Evolutionary conservation across 2,329 filamentous ascomycete species (phyloP).

Genomic region (Didymella pomorum): DNA sequence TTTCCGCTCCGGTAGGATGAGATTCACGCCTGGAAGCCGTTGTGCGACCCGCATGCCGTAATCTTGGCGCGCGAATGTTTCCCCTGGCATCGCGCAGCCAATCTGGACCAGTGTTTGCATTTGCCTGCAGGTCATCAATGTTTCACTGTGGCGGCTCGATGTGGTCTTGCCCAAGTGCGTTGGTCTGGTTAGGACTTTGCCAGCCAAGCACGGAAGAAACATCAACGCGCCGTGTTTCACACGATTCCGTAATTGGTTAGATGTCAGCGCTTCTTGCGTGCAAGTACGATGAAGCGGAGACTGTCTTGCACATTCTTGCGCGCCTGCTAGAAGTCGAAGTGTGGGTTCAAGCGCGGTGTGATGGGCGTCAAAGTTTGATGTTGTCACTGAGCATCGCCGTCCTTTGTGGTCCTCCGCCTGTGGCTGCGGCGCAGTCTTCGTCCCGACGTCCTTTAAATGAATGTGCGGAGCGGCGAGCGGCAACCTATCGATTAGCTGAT

Average conservation of each 20-base stretch:
- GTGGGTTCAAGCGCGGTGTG: conserved; percentile 1
- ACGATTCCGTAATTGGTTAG: conserved; percentile 13
- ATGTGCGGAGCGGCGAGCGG: conserved; percentile 12
- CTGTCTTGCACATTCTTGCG: conserved; percentile 6
- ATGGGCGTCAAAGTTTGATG: conserved; percentile 2
- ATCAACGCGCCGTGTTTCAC: conserved; percentile 22
- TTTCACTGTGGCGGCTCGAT: conserved; percentile 23
- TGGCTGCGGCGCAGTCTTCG: conserved; percentile 12
- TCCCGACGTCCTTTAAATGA: background rate
- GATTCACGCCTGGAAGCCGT: conserved; percentile 32
- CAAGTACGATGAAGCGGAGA: background rate
- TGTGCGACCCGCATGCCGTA: conserved; percentile 35
- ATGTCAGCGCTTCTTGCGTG: conserved; percentile 16
- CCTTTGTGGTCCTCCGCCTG: conserved; percentile 17
- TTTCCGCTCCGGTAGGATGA: conserved; percentile 28
- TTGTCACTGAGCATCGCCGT: conserved; percentile 9
- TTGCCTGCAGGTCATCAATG: conserved; percentile 11
- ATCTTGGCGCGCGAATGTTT: conserved; percentile 24
- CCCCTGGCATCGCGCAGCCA: conserved; percentile 36
- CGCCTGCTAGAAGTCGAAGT: conserved; percentile 1
- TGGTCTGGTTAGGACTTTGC: conserved; percentile 16
- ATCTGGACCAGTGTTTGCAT: conserved; percentile 25
- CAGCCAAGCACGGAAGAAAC: conserved; percentile 22
- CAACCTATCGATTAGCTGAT: conserved; percentile 18
- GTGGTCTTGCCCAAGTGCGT: conserved; percentile 19